Evolutionary conservation across 2,329 filamentous ascomycete species (phyloP).

Genomic region (Botrytis aclada): DNA sequence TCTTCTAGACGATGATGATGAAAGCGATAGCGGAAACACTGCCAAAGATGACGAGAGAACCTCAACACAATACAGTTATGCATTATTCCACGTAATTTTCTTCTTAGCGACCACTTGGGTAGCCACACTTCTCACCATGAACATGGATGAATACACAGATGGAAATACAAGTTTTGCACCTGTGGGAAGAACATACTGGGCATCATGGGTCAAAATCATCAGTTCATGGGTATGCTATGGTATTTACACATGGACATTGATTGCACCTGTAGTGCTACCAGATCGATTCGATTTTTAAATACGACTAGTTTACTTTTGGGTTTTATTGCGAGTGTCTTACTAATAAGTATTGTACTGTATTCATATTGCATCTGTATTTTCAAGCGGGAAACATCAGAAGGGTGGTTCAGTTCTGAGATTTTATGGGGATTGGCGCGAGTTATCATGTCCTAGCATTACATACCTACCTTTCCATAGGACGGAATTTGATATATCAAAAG

Average conservation of each 20-base stretch:
- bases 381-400: not conserved
- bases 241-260: constrained; percentile 89
- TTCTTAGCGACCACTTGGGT: constrained; percentile 96
- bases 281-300: constrained; percentile 64
- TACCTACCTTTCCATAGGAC: not conserved
- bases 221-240: constrained; percentile 95
- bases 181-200: constrained; percentile 92
- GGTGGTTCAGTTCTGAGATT: not conserved
- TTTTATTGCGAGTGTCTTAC: not conserved
- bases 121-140: constrained; percentile 81
- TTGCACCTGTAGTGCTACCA: constrained; percentile 81
- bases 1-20: constrained; percentile 68
- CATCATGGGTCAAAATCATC: constrained; percentile 98
- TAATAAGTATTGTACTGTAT: constrained; percentile 16
- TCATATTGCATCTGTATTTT: constrained; percentile 16
- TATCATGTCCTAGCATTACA: not conserved
- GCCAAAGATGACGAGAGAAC: constrained; percentile 83
- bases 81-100: constrained; percentile 96
- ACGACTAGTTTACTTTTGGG: not conserved
- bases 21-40: constrained; percentile 56
- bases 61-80: constrained; percentile 93
- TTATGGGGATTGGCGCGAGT: not conserved
- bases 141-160: constrained; percentile 62
- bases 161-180: constrained; percentile 80
- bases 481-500: not conserved